Evolutionary conservation across 169 alveolate species (phyloP).

Genomic region (Cryptosporidium muris): DNA sequence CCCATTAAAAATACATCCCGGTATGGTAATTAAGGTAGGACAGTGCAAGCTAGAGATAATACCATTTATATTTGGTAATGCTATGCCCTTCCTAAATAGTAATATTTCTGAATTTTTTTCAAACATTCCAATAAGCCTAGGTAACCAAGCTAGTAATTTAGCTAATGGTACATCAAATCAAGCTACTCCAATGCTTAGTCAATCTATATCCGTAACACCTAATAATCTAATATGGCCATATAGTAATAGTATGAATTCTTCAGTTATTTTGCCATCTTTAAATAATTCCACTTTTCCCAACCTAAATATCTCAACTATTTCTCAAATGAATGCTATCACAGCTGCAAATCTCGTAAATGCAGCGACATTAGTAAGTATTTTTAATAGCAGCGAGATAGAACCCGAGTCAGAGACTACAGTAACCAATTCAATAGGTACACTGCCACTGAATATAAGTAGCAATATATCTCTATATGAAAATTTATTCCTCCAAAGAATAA

Average conservation of each 20-base stretch:
- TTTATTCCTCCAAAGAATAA: conserved; percentile 5
- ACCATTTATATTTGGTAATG: conserved; percentile 18
- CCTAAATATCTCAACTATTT: conserved; percentile 17
- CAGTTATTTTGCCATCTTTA: not conserved
- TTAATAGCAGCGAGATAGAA: not conserved
- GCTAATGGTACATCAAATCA: no score
- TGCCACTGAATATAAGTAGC: not conserved
- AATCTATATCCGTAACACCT: no score
- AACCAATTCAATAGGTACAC: not conserved
- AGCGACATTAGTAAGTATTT: conserved; percentile 3
- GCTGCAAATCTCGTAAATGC: conserved; percentile 33
- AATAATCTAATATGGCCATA: no score
- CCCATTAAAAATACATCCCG: conserved; percentile 83
- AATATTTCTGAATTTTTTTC: no score
- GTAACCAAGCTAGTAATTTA: no score
- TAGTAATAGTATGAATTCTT: not conserved
- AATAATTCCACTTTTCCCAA: conserved; percentile 25
- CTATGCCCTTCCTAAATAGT: no score
- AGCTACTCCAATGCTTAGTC: no score
- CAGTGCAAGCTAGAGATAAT: conserved; percentile 86
- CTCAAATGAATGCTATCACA: conserved; percentile 57
- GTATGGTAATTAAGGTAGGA: conserved; percentile 86
- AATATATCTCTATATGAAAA: conserved; percentile 9
- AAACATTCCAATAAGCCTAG: no score
- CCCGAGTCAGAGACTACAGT: not conserved